Conservation (phyloP, 495 filamentous ascomycete species). For the Lasiosphaeria ovina region DNA sequence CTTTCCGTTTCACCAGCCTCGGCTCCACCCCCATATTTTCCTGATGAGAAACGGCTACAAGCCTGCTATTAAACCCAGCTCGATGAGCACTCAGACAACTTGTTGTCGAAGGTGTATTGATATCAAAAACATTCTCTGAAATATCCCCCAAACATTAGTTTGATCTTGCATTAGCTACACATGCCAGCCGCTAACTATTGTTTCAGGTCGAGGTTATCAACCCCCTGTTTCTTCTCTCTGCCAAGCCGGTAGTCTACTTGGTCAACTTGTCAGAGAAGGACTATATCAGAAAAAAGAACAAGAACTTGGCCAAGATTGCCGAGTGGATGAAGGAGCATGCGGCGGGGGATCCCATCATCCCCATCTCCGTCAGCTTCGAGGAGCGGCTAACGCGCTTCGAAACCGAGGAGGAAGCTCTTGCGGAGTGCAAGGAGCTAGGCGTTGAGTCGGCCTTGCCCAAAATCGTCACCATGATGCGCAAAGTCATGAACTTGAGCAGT, state of each 20-base stretch:
- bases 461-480: conserved; percentile 91
- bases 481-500: conserved; percentile 79
- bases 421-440: conserved; percentile 85
- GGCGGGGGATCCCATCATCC: conserved; percentile 82
- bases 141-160: conserved; percentile 23
- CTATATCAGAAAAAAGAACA: conserved; percentile 99
- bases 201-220: conserved; percentile 94
- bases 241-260: conserved; percentile 96
- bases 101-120: conserved; percentile 72
- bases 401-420: conserved; percentile 71
- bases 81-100: conserved; percentile 80
- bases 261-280: conserved; percentile 97
- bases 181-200: conserved; percentile 28
- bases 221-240: conserved; percentile 88
- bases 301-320: conserved; percentile 88
- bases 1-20: conserved; percentile 8
- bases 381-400: conserved; percentile 80
- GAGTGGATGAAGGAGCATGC: conserved; percentile 93
- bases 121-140: conserved; percentile 63
- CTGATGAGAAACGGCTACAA: conserved; percentile 98
- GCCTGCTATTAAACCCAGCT: conserved; percentile 98
- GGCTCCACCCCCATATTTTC: conserved; percentile 31
- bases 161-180: conserved; percentile 27
- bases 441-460: conserved; percentile 90
- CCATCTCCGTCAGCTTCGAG: conserved; percentile 88